These are phyloP conservation scores for Microdochium nivale DNA, from an alignment of 2,329 filamentous ascomycete genomes.

Conservation along the genomic window DNA sequence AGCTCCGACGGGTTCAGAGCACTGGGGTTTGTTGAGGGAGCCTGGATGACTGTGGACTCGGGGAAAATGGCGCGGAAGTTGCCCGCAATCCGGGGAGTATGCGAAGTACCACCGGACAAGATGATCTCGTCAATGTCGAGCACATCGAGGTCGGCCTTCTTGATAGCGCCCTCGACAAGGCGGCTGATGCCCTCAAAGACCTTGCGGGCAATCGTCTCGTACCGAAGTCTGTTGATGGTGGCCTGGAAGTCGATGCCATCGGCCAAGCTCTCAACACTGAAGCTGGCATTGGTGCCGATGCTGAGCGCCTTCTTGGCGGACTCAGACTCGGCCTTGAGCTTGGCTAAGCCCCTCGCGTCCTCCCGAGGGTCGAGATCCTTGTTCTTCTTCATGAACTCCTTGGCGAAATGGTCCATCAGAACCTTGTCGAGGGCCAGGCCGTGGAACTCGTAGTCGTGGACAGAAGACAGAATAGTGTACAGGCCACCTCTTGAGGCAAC, in stretches of 20 bases:
- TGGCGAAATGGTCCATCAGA: constrained; percentile 91
- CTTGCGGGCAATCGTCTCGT: constrained; percentile 81
- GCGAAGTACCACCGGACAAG: constrained; percentile 81
- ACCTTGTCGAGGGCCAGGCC: constrained; percentile 82
- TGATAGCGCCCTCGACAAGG: constrained; percentile 73
- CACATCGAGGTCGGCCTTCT: constrained; percentile 87
- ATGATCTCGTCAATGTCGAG: constrained; percentile 94
- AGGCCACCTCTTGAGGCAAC: constrained; percentile 88
- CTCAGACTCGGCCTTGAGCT: constrained; percentile 87
- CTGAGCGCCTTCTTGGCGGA: constrained; percentile 86
- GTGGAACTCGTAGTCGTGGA: constrained; percentile 91
- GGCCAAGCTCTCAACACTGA: constrained; percentile 85
- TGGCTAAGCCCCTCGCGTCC: constrained; percentile 75
- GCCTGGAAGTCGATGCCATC: constrained; percentile 86
- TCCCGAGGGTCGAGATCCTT: constrained; percentile 71
- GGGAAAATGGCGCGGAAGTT: constrained; percentile 77
- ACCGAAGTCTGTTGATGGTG: constrained; percentile 87
- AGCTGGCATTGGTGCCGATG: constrained; percentile 77
- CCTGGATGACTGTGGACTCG: constrained; percentile 66
- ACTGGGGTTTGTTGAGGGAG: constrained; percentile 67
- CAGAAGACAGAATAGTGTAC: constrained; percentile 89
- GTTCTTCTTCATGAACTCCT: constrained; percentile 98
- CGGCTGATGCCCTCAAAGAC: constrained; percentile 83
- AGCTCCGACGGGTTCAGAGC: constrained; percentile 94
- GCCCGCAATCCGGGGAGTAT: constrained; percentile 86